Evolutionary conservation across 2,329 filamentous ascomycete genomes (phyloP), one percentile per base, ranked within the genome.

Genomic region (Amylocarpus encephaloides): DNA sequence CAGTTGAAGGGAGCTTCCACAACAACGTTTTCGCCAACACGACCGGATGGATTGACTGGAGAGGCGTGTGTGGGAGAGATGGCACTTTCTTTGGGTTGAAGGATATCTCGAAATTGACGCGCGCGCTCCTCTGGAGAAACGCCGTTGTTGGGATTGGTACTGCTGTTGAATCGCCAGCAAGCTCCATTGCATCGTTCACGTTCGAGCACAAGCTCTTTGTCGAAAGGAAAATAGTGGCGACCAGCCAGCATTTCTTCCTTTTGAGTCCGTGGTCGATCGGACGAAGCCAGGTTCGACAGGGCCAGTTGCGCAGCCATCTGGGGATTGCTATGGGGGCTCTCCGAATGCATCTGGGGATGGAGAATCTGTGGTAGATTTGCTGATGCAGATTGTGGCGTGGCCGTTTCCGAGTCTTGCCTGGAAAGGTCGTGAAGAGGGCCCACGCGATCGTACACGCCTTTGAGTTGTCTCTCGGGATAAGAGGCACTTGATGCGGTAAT

Each of bases 1-100:
- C 92, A 96, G 42, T 78, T 83, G 67, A 98, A 97, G 0, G 92
- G 92, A 2, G 87, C 82, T 62, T 95, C 89, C 22, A 98, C 86
- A 38, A 84, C 75, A 5, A 88, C 85, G 49, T 85, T 81, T 13
- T 83, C 78, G n/a, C 88, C 88, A 5, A 93, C 78, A 19, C 74
- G 78, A 49, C 79, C 87, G 49, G 72, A 64, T 59, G 78, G 75
- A 36, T 74, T 75, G 48, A 78, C 66, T 9, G 76, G 70, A 41
- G 76, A 74, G 35, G 72, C 70, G 59, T 76, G 69, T 5, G 73
- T 73, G 2, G 78, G 77, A n/a, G 81, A 78, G 35, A 80, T 68
- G 45, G 80, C 68, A 15, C 12, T 39, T 44, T 81, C 76, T 38
- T 73, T 72, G 39, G 85, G 83, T 58, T 84, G 78, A 16, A 91